Base-by-base conservation (phyloP, 2,329 filamentous ascomycete species). In the Cucurbitaria berberidis region DNA sequence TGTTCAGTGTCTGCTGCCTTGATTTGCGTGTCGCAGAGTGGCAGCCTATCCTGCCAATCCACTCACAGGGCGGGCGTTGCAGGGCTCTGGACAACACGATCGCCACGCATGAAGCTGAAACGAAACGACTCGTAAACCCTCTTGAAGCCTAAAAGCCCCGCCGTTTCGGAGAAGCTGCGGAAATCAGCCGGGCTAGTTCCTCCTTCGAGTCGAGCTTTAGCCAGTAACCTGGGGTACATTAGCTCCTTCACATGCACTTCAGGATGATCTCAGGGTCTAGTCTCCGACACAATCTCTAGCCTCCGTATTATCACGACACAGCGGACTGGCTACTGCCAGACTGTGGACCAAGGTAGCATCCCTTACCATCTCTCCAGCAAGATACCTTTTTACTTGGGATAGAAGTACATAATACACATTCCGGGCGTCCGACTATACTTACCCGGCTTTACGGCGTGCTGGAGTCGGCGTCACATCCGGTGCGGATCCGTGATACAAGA, bases 191-290 rank as follows among this genome's bases (percentile, higher is more conserved):
- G 39, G 42, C 19, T 13, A 10, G 11, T 39, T 22, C 19, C 36
- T 39, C 36, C 21, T 38, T 43, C 18, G 39, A 34, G 15, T 44
- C 18, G 47, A 24, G 18, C 22, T 49, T 57, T 30, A 44, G 38
- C 45, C 44, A 27, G 53, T 53, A 67, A 63, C 60, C 68, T 72
- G 70, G 70, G 71, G 71, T 72, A 67, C 67, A 70, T 66, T 67
- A 68, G 66, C 55, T 56, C 41, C 50, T 45, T 67, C 64, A 66
- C 64, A 66, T 64, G 64, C 51, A 51, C 45, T 21, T 39, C 48
- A 24, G 53, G 54, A 44, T 55, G 51, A 63, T 66, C 65, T 53
- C 57, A 68, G 67, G 66, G 66, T 72, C 32, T 62, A 49, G 58
- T 38, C 55, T 63, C 68, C 63, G 64, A 60, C 24, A 41, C 52